Evolutionary conservation across 306 rosid genomes (phyloP).

Genomic region (Medicago arabica): DNA sequence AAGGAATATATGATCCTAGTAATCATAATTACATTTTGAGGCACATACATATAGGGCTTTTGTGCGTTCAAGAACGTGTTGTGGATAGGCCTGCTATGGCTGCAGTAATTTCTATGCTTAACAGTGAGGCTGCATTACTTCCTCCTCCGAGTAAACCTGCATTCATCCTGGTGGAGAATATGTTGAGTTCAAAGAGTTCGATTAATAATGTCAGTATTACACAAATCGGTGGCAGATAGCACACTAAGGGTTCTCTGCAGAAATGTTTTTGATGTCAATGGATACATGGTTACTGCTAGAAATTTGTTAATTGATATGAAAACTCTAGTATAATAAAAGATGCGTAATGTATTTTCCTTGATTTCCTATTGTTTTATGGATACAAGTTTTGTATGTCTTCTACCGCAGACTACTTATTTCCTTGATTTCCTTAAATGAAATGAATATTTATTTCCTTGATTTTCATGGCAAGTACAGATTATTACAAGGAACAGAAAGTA

Average conservation of each 20-base stretch:
- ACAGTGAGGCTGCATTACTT: constrained; percentile 17
- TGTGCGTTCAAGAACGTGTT: constrained; percentile 35
- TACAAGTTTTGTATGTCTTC: too few species aligned
- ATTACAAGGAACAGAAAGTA: too few species aligned
- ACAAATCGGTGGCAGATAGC: constrained; percentile 33
- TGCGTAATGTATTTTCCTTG: too few species aligned
- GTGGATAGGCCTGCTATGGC: constrained; percentile 30
- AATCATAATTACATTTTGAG: constrained; percentile 12
- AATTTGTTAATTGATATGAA: too few species aligned
- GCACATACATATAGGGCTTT: constrained; percentile 34
- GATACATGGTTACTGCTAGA: too few species aligned
- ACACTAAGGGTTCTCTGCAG: not conserved
- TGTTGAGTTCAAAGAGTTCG: not conserved
- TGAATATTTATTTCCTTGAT: too few species aligned
- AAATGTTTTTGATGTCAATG: too few species aligned
- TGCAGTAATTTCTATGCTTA: constrained; percentile 31
- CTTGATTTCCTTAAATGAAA: too few species aligned
- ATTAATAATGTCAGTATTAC: constrained; percentile 4
- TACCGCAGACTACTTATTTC: too few species aligned
- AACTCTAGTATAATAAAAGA: too few species aligned
- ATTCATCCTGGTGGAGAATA: not conserved
- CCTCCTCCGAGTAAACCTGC: constrained; percentile 30
- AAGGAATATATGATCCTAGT: not conserved
- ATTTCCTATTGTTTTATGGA: too few species aligned
- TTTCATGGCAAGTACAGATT: too few species aligned